Percentiles rank a stretch among this genome's conserved stretches.
These are phyloP conservation scores for Cyclotella distinguenda DNA, from an alignment of 108 stramenopile genomes.

Conservation along the genomic window DNA sequence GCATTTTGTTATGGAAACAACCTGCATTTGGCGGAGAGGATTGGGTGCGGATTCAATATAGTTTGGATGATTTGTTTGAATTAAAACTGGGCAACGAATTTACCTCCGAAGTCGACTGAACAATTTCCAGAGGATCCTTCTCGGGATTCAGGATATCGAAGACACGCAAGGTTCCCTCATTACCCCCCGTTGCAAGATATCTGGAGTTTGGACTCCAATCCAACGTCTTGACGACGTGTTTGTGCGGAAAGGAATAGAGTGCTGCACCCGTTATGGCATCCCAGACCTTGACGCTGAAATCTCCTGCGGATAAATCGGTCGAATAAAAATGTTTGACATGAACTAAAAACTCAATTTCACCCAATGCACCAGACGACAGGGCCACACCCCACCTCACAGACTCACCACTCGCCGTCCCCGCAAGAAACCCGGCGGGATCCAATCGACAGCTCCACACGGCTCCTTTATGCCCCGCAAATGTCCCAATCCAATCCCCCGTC, in stretches of 20 bases:
- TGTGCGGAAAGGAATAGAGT: slow-evolving; percentile 81
- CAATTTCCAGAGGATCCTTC: slow-evolving; percentile 35
- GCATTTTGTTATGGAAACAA: slow-evolving; percentile 67
- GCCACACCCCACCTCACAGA: too few relatives aligned
- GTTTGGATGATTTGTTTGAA: slow-evolving; percentile 2
- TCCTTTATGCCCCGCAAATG: slow-evolving; percentile 97
- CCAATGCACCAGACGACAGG: too few relatives aligned
- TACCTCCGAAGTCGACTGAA: slow-evolving; percentile 27
- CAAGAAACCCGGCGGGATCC: slow-evolving; percentile 80
- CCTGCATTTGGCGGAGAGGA: slow-evolving; percentile 1
- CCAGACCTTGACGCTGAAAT: slow-evolving; percentile 86
- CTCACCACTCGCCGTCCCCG: slow-evolving; percentile 74
- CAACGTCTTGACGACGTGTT: slow-evolving; percentile 95
- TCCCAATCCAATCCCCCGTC: slow-evolving; percentile 99
- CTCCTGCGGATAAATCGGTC: slow-evolving; percentile 48
- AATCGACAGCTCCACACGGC: slow-evolving; percentile 98
- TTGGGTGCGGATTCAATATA: not conserved
- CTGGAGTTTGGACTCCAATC: slow-evolving; percentile 86
- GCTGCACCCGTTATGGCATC: slow-evolving; percentile 85
- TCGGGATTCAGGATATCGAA: slow-evolving; percentile 61
- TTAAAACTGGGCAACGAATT: not conserved
- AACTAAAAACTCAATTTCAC: too few relatives aligned
- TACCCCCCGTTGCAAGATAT: slow-evolving; percentile 89
- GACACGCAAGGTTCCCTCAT: slow-evolving; percentile 89
- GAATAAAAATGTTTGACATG: too few relatives aligned